Evolutionary conservation across 805 yeast genomes (phyloP).

Genomic region (Saccharomycopsis olivae): DNA sequence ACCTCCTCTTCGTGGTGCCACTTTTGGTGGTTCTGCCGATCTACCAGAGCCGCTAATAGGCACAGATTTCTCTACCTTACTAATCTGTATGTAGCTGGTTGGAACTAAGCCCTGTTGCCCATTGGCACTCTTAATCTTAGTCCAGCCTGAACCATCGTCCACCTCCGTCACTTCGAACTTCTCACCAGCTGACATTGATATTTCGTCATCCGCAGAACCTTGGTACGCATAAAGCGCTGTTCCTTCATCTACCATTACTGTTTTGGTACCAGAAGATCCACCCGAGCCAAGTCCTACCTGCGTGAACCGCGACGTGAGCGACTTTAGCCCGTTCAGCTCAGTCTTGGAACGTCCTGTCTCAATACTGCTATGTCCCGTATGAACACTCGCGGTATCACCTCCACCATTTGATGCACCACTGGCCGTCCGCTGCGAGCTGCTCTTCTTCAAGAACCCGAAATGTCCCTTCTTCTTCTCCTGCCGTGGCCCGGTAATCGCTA

Average conservation of each 20-base stretch:
- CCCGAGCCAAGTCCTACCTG: background rate
- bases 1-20: constrained; percentile 69
- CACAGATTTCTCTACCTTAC: constrained; percentile 17
- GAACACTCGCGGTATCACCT: background rate
- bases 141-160: constrained; percentile 96
- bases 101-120: constrained; percentile 73
- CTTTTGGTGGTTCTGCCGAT: constrained; percentile 51
- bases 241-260: constrained; percentile 19
- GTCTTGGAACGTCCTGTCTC: no score
- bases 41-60: constrained; percentile 15
- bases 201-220: constrained; percentile 70
- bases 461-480: constrained; percentile 48
- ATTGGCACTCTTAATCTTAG: constrained; percentile 39
- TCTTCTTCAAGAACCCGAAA: background rate
- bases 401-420: background rate
- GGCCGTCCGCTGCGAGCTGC: background rate
- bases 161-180: constrained; percentile 42
- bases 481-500: constrained; percentile 42
- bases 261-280: background rate
- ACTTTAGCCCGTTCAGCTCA: background rate
- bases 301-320: background rate
- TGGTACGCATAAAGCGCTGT: constrained; percentile 56
- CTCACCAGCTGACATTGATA: constrained; percentile 51
- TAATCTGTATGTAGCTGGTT: constrained; percentile 55
- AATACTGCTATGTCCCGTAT: background rate